These are phyloP conservation scores for Trypanosoma platydactyli DNA, from an alignment of 208 protist species.

Conservation along the genomic window DNA sequence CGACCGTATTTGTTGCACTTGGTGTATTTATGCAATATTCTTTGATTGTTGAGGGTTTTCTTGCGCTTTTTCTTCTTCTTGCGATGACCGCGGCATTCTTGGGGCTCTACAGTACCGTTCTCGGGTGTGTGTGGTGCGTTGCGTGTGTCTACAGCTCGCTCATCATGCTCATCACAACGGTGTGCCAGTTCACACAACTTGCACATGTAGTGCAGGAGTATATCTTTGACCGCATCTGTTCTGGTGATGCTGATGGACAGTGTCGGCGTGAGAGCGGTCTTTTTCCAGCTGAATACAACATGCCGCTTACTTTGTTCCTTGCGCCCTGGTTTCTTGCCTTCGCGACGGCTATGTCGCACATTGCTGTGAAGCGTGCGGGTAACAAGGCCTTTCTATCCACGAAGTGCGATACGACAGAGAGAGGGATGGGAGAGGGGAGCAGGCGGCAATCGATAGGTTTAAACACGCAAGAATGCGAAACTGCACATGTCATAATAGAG, in stretches of 20 bases:
- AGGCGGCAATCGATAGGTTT: background rate
- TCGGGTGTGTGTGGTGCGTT: constrained; percentile 17
- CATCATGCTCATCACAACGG: constrained; percentile 4
- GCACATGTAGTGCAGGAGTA: background rate
- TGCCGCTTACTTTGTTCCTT: constrained; percentile 27
- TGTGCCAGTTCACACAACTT: constrained; percentile 28
- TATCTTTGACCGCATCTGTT: constrained; percentile 9
- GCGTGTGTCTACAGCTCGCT: constrained; percentile 26
- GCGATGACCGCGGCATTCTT: constrained; percentile 1
- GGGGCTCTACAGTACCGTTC: background rate
- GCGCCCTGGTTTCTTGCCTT: constrained; percentile 34
- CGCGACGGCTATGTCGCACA: constrained; percentile 22
- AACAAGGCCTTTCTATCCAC: background rate
- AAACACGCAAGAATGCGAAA: too few relatives aligned
- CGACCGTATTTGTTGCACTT: constrained; percentile 21
- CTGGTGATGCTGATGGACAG: background rate
- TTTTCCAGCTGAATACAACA: constrained; percentile 7
- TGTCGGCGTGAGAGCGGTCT: constrained; percentile 28
- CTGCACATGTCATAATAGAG: background rate
- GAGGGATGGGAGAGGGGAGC: background rate
- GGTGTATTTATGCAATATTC: constrained; percentile 24
- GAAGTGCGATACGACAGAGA: background rate
- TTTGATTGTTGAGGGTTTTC: constrained; percentile 30
- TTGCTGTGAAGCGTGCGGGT: background rate
- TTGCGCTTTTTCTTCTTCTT: constrained; percentile 26